A percentile compares a stretch with the other conserved stretches of the same genome.
Evolutionary conservation across 495 filamentous ascomycete genomes (phyloP).

Genomic region (Ramalina intermedia): DNA sequence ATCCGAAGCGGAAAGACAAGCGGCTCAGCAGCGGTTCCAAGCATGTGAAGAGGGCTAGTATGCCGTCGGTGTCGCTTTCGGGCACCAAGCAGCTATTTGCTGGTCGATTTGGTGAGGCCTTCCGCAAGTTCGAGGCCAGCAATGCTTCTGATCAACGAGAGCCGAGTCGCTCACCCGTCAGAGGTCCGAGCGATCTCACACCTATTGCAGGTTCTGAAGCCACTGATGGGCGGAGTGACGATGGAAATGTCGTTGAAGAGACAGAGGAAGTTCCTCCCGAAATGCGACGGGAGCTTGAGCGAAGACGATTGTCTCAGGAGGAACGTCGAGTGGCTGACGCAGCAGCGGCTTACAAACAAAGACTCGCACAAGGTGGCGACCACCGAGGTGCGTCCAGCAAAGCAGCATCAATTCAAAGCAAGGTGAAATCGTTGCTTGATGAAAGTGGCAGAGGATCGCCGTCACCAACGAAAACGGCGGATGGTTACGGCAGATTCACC

Average conservation of each 20-base stretch:
- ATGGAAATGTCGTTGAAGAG: constrained; percentile 46
- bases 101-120: constrained; percentile 89
- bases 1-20: constrained; percentile 53
- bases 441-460: constrained; percentile 51
- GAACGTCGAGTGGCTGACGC: constrained; percentile 85
- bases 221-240: constrained; percentile 54
- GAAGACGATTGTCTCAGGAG: constrained; percentile 69
- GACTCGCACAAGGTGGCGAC: constrained; percentile 49
- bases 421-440: constrained; percentile 73
- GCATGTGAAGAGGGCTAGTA: constrained; percentile 67
- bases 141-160: constrained; percentile 31
- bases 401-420: constrained; percentile 74
- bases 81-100: constrained; percentile 77
- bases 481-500: constrained; percentile 79
- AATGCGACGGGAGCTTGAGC: constrained; percentile 80
- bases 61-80: constrained; percentile 59
- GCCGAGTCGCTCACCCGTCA: constrained; percentile 35
- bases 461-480: constrained; percentile 53
- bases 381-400: constrained; percentile 30
- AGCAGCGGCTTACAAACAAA: constrained; percentile 76
- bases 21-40: constrained; percentile 46
- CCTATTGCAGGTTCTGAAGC: constrained; percentile 66
- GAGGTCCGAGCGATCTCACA: constrained; percentile 37
- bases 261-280: constrained; percentile 70
- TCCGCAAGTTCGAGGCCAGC: constrained; percentile 76